A percentile compares a stretch with the other conserved stretches of the same genome.
Evolutionary conservation across 352 stramenopile genomes (phyloP).

Genomic region (Thalassiosira sp.): DNA sequence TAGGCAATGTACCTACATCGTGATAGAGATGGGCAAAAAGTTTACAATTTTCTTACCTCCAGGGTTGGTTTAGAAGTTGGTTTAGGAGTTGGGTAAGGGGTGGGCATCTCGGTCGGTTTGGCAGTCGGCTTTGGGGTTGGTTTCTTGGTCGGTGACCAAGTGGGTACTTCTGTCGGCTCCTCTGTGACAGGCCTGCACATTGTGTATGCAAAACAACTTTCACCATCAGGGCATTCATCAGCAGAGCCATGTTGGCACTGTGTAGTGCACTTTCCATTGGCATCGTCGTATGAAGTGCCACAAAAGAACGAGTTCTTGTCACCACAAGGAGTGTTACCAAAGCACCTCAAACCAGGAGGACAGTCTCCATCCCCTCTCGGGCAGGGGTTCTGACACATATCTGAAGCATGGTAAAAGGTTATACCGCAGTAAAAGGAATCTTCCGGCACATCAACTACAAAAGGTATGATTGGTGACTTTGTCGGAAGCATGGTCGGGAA

Average conservation of each 20-base stretch:
- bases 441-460: slow-evolving; percentile 48
- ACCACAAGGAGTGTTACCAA: slow-evolving; percentile 53
- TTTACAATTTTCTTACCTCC: neutral
- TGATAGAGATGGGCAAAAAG: no score
- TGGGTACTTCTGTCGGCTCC: slow-evolving; percentile 37
- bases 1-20: no score
- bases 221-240: slow-evolving; percentile 42
- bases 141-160: slow-evolving; percentile 18
- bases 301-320: slow-evolving; percentile 56
- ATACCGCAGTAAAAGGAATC: slow-evolving; percentile 58
- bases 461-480: slow-evolving; percentile 47
- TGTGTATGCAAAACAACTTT: slow-evolving; percentile 59
- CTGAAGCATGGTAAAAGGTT: slow-evolving; percentile 45
- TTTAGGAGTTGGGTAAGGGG: slow-evolving; percentile 9
- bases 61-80: slow-evolving; percentile 10
- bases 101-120: slow-evolving; percentile 28
- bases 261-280: slow-evolving; percentile 33
- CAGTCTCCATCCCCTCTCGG: slow-evolving; percentile 47
- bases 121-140: slow-evolving; percentile 38
- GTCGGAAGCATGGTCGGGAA: slow-evolving; percentile 41
- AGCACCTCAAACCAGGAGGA: slow-evolving; percentile 44
- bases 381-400: slow-evolving; percentile 42
- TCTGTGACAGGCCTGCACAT: slow-evolving; percentile 43
- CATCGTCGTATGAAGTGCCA: slow-evolving; percentile 41
- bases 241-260: slow-evolving; percentile 42